Conservation (phyloP, 2,329 filamentous ascomycete genomes). For the Rhinocladiella similis region DNA sequence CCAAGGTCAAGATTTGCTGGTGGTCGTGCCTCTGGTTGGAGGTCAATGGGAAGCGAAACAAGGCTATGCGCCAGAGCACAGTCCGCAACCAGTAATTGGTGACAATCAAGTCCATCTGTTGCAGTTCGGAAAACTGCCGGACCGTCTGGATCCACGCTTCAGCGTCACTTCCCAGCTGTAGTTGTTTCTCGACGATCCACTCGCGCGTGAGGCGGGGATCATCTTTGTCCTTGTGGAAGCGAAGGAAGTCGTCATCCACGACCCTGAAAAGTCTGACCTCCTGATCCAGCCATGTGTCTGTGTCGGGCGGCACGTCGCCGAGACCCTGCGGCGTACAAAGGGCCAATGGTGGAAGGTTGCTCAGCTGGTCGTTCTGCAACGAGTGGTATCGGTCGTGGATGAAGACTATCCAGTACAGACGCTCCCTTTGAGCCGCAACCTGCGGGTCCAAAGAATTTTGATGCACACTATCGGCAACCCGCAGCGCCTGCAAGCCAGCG, state of each 20-base stretch:
- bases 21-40: too few relatives aligned
- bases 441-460: constrained; percentile 34
- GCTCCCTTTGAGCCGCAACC: constrained; percentile 46
- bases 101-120: constrained; percentile 51
- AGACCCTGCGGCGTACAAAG: constrained; percentile 35
- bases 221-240: constrained; percentile 45
- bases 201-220: constrained; percentile 36
- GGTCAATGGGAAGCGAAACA: constrained; percentile 23
- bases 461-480: constrained; percentile 20
- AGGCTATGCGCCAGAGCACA: constrained; percentile 51
- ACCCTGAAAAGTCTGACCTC: constrained; percentile 48
- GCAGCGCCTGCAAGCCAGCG: constrained; percentile 46
- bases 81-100: constrained; percentile 53
- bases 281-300: constrained; percentile 47
- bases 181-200: constrained; percentile 50
- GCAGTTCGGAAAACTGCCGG: constrained; percentile 41
- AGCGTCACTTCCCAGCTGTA: constrained; percentile 40
- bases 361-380: constrained; percentile 32
- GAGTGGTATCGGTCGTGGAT: constrained; percentile 60
- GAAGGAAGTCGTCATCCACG: constrained; percentile 46
- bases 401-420: constrained; percentile 58
- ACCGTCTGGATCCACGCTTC: constrained; percentile 39
- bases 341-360: constrained; percentile 39
- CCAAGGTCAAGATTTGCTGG: too few relatives aligned
- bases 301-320: constrained; percentile 37